Evolutionary conservation across 352 stramenopile species (phyloP).

Genomic region (Phytophthora pseudosyringae): DNA sequence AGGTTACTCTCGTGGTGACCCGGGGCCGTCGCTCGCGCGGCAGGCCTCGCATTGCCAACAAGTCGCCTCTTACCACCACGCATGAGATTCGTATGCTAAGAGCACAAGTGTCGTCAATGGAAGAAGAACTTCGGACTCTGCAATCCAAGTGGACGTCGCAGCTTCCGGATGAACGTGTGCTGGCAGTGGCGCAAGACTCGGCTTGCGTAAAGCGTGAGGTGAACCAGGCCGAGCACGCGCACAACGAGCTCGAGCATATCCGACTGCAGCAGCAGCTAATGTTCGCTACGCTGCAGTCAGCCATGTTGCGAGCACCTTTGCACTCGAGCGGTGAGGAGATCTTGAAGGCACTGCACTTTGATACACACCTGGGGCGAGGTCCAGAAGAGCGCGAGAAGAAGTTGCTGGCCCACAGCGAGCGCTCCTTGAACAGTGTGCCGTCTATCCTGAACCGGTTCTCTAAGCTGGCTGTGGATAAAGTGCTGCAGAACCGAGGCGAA

Average conservation of each 20-base stretch:
- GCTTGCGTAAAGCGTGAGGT: conserved; percentile 18
- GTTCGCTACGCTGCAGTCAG: conserved; percentile 31
- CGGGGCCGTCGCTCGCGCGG: neutral
- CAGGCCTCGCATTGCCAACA: neutral
- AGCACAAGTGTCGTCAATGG: conserved; percentile 26
- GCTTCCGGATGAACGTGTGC: conserved; percentile 10
- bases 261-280: conserved; percentile 27
- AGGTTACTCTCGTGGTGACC: neutral
- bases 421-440: conserved; percentile 11
- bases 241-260: conserved; percentile 20
- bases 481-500: neutral
- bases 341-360: conserved; percentile 29
- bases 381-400: conserved; percentile 4
- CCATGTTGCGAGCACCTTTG: conserved; percentile 19
- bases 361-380: conserved; percentile 11
- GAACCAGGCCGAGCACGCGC: neutral
- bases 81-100: conserved; percentile 27
- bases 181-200: conserved; percentile 10
- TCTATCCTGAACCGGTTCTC: conserved; percentile 17
- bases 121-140: conserved; percentile 22
- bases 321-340: conserved; percentile 18
- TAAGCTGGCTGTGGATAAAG: conserved; percentile 11
- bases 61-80: neutral
- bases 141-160: conserved; percentile 15
- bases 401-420: conserved; percentile 20